Evolutionary conservation across 2,329 filamentous ascomycete genomes (phyloP), one percentile per base, ranked within the genome.

Genomic region (Biscogniauxia mediterranea): DNA sequence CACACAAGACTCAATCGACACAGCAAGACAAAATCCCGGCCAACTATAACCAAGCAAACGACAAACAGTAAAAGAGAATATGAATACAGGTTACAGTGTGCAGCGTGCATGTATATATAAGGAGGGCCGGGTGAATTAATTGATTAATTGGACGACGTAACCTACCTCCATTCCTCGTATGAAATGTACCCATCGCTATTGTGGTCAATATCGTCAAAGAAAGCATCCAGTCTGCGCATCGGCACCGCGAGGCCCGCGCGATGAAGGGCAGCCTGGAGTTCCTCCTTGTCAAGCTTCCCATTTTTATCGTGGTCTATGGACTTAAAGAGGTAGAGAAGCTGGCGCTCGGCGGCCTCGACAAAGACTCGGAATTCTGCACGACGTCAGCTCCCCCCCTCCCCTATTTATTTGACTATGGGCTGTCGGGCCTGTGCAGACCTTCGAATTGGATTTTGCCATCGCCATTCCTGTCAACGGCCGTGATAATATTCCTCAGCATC

Each of bases 111-210:
- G n/a, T n/a, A n/a, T n/a, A n/a, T n/a, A n/a, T n/a, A n/a, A n/a
- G n/a, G n/a, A n/a, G n/a, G n/a, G n/a, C n/a, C 42, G 19, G 50
- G 21, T 46, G 46, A 26, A 49, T 32, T 32, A 13, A 32, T 32
- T 32, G 28, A 32, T 13, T 32, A 4, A 8, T 23, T 55, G 20
- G 11, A 46, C 38, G 38, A n/a, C n/a, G 50, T 23, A 61, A 81
- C 89, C 78, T 87, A 97, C 94, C 94, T 89, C 95, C 95, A 98
- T 83, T 99, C 95, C 67, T 92, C 88, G 77, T 96, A 98, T 64
- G 84, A 93, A 69, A 98, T 96, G 65, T 80, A 87, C 54, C 93
- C 93, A 75, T 99, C 93, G 68, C 89, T 85, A 78, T 99, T 94
- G 73, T 86, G 84, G 75, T 99, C 95, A 70, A 99, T 90, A 74